Evolutionary conservation across 2,329 filamentous ascomycete genomes (phyloP).

Genomic region (Aspergillus pseudoterreus): DNA sequence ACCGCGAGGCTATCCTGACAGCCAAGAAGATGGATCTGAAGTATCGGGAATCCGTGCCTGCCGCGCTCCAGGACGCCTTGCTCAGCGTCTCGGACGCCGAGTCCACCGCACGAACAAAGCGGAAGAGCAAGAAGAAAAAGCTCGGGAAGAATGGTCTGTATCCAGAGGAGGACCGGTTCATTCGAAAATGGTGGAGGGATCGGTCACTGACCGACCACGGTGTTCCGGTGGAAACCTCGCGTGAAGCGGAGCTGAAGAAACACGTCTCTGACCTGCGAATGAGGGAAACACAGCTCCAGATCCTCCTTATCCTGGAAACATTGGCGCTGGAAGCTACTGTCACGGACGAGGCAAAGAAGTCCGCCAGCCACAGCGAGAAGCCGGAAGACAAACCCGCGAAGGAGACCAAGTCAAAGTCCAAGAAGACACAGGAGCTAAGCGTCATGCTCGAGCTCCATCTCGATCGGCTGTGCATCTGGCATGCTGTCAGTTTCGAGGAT

Average conservation of each 20-base stretch:
- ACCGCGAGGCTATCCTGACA: constrained; percentile 40
- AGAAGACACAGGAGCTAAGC: constrained; percentile 41
- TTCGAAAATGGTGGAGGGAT: constrained; percentile 46
- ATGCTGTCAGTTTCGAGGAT: constrained; percentile 43
- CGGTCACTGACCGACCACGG: constrained; percentile 27
- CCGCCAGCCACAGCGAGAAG: constrained; percentile 16
- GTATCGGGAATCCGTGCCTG: constrained; percentile 43
- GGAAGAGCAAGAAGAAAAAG: constrained; percentile 39
- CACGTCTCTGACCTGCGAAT: constrained; percentile 43
- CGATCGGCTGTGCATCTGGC: constrained; percentile 50
- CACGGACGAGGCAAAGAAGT: constrained; percentile 16
- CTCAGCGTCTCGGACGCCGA: constrained; percentile 37
- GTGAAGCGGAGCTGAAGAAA: constrained; percentile 37
- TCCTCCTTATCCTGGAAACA: constrained; percentile 47
- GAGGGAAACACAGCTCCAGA: constrained; percentile 48
- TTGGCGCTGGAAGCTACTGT: constrained; percentile 39
- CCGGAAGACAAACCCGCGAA: constrained; percentile 13
- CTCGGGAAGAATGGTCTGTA: constrained; percentile 47
- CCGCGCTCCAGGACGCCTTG: constrained; percentile 36
- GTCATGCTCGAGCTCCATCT: constrained; percentile 45
- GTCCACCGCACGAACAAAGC: constrained; percentile 20
- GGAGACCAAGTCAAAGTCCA: constrained; percentile 24
- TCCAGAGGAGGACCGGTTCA: constrained; percentile 40
- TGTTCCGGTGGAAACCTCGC: constrained; percentile 24
- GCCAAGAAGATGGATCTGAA: constrained; percentile 48